These are phyloP conservation scores for Capsella bursapastoris DNA, from an alignment of 345 rosid species.

Conservation along the genomic window DNA sequence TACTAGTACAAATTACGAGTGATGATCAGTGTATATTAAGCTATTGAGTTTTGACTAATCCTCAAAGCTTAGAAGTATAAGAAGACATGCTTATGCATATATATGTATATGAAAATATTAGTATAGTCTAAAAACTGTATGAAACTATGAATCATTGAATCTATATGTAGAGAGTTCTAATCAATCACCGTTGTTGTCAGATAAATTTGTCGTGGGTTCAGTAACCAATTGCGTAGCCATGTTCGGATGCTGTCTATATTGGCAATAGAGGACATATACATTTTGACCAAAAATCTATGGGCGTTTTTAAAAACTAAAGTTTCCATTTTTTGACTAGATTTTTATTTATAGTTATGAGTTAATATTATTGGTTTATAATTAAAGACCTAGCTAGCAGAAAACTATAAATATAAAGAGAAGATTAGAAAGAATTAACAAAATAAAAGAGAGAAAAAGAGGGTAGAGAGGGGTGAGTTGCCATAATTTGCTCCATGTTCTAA, in stretches of 20 bases:
- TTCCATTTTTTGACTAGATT: neutral
- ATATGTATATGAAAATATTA: neutral
- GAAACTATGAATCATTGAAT: neutral
- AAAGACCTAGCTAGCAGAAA: neutral
- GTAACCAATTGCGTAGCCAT: slow-evolving; percentile 35
- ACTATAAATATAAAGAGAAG: neutral
- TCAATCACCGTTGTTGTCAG: neutral
- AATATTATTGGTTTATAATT: neutral
- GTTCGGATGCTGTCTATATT: slow-evolving; percentile 4
- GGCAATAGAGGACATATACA: neutral
- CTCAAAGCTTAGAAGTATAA: too few species aligned
- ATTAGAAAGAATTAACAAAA: neutral
- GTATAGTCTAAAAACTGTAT: slow-evolving; percentile 7
- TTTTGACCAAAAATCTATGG: slow-evolving; percentile 2
- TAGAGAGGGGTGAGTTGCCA: slow-evolving; percentile 30
- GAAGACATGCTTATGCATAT: too few species aligned
- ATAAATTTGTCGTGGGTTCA: slow-evolving; percentile 34
- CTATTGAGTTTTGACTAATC: neutral
- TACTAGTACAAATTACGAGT: neutral
- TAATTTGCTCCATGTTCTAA: slow-evolving; percentile 51
- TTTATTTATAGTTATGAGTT: neutral
- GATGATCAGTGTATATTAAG: neutral
- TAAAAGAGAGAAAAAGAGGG: neutral
- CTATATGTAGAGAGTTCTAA: neutral
- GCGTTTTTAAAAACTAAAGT: neutral